Conservation (phyloP, 2,329 filamentous ascomycete genomes). For the Exophiala calicioides region DNA sequence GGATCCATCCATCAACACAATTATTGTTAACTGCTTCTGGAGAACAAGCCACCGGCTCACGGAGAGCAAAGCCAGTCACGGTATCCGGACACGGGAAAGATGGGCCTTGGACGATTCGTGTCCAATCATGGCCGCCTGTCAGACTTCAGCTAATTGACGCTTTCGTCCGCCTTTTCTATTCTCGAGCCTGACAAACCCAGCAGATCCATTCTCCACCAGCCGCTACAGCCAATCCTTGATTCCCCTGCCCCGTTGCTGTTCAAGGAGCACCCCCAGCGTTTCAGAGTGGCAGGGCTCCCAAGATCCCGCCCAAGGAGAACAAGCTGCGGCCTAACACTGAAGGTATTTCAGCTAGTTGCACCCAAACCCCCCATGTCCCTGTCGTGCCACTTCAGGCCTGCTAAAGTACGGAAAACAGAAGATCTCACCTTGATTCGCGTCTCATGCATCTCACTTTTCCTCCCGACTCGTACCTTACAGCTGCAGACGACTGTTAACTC, state of each 20-base stretch:
- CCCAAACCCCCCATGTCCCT: constrained; percentile 16
- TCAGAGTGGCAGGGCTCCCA: constrained; percentile 17
- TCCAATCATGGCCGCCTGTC: constrained; percentile 23
- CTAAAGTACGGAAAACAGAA: too few species aligned
- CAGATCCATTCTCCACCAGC: constrained; percentile 18
- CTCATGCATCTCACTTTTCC: constrained; percentile 6
- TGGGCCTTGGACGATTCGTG: too few species aligned
- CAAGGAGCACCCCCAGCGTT: constrained; percentile 18
- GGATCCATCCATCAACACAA: too few species aligned
- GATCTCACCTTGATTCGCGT: constrained; percentile 3
- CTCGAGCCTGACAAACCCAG: constrained; percentile 20
- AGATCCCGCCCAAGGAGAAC: background rate
- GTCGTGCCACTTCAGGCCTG: constrained; percentile 5
- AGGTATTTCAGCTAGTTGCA: constrained; percentile 19
- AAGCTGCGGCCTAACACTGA: too few species aligned
- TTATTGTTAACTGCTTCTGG: too few species aligned
- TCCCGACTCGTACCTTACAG: constrained; percentile 14
- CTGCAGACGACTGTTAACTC: constrained; percentile 16
- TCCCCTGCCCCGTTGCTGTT: too few species aligned
- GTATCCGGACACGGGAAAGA: too few species aligned
- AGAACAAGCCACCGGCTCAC: too few species aligned
- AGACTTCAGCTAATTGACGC: constrained; percentile 1
- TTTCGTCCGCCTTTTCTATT: constrained; percentile 16
- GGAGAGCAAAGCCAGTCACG: too few species aligned
- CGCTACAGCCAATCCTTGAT: constrained; percentile 6